Evolutionary conservation across 164 flowering plant species (phyloP).

Genomic region (Saururus chinensis): DNA sequence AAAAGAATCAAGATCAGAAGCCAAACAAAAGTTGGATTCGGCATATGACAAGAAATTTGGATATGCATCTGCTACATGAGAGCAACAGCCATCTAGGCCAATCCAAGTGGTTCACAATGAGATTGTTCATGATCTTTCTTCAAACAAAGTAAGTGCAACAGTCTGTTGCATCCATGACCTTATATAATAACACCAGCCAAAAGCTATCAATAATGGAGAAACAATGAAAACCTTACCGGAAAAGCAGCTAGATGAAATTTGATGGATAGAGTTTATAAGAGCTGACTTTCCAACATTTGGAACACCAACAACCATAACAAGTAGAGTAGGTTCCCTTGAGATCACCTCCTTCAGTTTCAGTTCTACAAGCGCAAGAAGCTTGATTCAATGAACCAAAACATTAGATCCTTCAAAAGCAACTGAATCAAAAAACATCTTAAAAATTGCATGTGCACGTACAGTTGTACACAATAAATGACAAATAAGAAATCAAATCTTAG

Average conservation of each 20-base stretch:
- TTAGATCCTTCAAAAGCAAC: not conserved
- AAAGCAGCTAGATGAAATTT: constrained; percentile 63
- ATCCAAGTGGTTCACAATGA: too few species aligned
- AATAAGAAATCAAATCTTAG: not conserved
- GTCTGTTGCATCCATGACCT: too few species aligned
- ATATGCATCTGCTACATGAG: too few species aligned
- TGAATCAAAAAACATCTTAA: not conserved
- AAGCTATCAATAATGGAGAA: not conserved
- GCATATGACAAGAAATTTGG: too few species aligned
- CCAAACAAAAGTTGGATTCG: too few species aligned
- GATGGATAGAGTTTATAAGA: constrained; percentile 79
- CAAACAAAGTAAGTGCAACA: too few species aligned
- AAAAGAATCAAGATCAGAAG: too few species aligned
- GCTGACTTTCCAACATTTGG: constrained; percentile 98
- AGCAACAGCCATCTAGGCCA: too few species aligned
- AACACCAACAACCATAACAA: constrained; percentile 94
- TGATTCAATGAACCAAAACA: constrained; percentile 14
- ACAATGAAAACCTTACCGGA: constrained; percentile 41
- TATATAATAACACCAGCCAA: too few species aligned
- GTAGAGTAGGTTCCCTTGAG: constrained; percentile 88
- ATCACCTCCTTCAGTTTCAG: constrained; percentile 77
- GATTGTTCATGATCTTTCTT: too few species aligned
- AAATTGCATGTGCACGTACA: not conserved
- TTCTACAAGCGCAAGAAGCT: constrained; percentile 86
- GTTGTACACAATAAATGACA: too few species aligned